These are phyloP conservation scores for Plasmopara halstedii DNA, from an alignment of 352 stramenopile species.

Conservation along the genomic window DNA sequence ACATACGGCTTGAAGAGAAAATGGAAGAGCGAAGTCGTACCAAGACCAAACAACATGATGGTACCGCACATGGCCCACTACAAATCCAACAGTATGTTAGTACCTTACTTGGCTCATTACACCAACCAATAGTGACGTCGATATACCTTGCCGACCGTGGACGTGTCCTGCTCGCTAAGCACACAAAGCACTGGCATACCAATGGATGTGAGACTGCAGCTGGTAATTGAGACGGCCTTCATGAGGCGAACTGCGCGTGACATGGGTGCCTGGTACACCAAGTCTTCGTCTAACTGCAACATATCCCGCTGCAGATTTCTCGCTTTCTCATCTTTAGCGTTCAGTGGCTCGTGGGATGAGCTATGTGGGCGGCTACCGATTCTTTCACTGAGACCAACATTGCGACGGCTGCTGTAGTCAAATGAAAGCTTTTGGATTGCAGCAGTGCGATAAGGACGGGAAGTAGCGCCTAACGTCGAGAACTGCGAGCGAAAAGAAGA, in stretches of 20 bases:
- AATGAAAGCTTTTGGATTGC: conserved; percentile 11
- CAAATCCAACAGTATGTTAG: conserved; percentile 2
- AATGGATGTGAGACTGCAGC: conserved; percentile 68
- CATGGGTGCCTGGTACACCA: conserved; percentile 70
- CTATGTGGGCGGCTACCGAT: conserved; percentile 11
- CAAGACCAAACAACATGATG: conserved; percentile 81
- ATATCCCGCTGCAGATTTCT: background rate
- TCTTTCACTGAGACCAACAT: background rate
- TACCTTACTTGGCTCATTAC: background rate
- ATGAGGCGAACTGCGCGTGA: conserved; percentile 70
- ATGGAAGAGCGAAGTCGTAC: conserved; percentile 79
- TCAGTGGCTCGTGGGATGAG: conserved; percentile 13
- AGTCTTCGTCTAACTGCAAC: background rate
- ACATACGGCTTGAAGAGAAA: conserved; percentile 83
- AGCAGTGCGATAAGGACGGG: conserved; percentile 2
- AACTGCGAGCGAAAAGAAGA: conserved; percentile 3
- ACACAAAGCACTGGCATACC: conserved; percentile 73
- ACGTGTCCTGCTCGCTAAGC: conserved; percentile 66
- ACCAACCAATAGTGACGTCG: background rate
- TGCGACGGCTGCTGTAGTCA: conserved; percentile 2
- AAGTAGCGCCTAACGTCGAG: background rate
- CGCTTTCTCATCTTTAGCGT: background rate
- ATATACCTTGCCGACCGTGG: conserved; percentile 57
- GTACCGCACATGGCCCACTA: conserved; percentile 85
- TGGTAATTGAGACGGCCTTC: conserved; percentile 83